phyloP scores from a whole-genome alignment of 2,329 filamentous ascomycete genomes.

The Plenodomus lindquistii region DNA sequence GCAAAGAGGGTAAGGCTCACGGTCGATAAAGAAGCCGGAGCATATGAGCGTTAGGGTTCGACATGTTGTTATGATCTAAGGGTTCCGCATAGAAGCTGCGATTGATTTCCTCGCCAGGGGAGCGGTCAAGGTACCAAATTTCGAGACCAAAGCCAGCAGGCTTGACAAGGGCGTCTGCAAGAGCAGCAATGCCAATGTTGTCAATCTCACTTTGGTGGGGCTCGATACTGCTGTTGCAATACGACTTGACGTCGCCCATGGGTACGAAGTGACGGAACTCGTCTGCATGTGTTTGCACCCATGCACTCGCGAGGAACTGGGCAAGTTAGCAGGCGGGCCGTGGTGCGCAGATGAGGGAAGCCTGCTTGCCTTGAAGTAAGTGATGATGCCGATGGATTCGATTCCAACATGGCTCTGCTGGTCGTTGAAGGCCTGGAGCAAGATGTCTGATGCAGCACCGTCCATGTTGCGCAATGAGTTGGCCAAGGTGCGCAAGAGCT shows the following conservation, averaged over 20 bases:
- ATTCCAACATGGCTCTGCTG: slow-evolving; percentile 37
- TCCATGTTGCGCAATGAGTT: slow-evolving; percentile 60
- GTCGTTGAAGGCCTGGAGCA: slow-evolving; percentile 76
- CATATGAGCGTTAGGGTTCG: slow-evolving; percentile 59
- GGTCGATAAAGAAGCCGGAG: slow-evolving; percentile 70
- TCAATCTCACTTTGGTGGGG: slow-evolving; percentile 83
- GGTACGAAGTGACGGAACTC: slow-evolving; percentile 73
- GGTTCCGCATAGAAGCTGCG: slow-evolving; percentile 63
- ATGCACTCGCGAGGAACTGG: slow-evolving; percentile 80
- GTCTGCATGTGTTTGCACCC: slow-evolving; percentile 74
- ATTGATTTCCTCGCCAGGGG: slow-evolving; percentile 75
- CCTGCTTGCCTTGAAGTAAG: slow-evolving; percentile 69
- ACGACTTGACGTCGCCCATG: slow-evolving; percentile 62
- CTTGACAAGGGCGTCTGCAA: slow-evolving; percentile 79
- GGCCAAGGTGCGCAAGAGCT: slow-evolving; percentile 67
- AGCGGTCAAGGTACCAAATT: slow-evolving; percentile 89
- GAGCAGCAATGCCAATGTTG: slow-evolving; percentile 77
- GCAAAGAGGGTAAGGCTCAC: slow-evolving; percentile 48
- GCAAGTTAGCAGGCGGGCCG: slow-evolving; percentile 10
- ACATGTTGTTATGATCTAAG: slow-evolving; percentile 49
- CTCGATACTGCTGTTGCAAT: slow-evolving; percentile 73
- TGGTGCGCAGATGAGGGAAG: not conserved
- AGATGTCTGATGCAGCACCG: slow-evolving; percentile 53
- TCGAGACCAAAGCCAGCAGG: slow-evolving; percentile 79
- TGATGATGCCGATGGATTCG: slow-evolving; percentile 76